A percentile compares a stretch with the other conserved stretches of the same genome.
phyloP scores from a whole-genome alignment of 345 rosid species.

The Rubroshorea leprosula region DNA sequence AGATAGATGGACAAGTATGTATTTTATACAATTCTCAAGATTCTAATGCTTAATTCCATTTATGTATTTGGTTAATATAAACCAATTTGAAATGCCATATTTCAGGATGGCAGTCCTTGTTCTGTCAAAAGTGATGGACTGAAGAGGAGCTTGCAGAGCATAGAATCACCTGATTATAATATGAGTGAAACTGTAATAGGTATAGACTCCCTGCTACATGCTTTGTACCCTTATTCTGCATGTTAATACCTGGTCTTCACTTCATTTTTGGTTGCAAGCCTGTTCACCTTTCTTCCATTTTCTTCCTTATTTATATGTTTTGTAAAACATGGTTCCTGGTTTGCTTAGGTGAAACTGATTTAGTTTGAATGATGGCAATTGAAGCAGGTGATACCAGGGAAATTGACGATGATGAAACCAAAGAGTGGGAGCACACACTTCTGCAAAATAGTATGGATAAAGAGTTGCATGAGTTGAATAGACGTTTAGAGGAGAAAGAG shows the following conservation, averaged over 20 bases:
- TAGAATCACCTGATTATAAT: constrained; percentile 72
- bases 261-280: too few relatives aligned
- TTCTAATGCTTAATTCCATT: constrained; percentile 6
- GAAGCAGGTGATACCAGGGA: constrained; percentile 63
- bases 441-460: constrained; percentile 88
- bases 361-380: constrained; percentile 15
- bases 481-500: constrained; percentile 94
- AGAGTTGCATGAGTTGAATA: constrained; percentile 84
- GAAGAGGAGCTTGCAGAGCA: constrained; percentile 75
- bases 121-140: constrained; percentile 72
- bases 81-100: constrained; percentile 13
- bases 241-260: too few relatives aligned
- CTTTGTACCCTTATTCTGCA: too few relatives aligned
- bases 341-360: constrained; percentile 1
- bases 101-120: too few relatives aligned
- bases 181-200: constrained; percentile 72
- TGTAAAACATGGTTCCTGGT: background rate
- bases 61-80: constrained; percentile 4
- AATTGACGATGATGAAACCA: constrained; percentile 80
- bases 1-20: constrained; percentile 70
- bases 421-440: constrained; percentile 98
- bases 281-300: too few relatives aligned
- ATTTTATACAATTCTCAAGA: constrained; percentile 4
- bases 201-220: constrained; percentile 14
- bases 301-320: background rate